Conservation (phyloP, 805 yeast species). For the Ogataea trehaloabstinens region DNA sequence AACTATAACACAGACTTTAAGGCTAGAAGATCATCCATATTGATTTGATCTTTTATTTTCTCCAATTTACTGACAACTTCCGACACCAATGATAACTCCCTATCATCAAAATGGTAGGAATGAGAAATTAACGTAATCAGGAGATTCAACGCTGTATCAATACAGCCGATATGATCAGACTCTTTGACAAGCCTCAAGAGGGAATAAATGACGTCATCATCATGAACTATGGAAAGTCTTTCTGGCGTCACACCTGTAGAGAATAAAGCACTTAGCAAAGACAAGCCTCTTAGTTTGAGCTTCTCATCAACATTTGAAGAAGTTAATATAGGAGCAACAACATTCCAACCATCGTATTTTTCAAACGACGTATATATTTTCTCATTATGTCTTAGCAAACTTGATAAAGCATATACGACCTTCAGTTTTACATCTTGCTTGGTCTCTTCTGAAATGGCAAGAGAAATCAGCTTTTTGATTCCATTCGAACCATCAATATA, state of each 20-base stretch:
- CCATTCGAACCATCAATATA: constrained; percentile 43
- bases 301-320: constrained; percentile 31
- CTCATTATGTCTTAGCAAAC: constrained; percentile 66
- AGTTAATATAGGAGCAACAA: constrained; percentile 34
- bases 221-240: constrained; percentile 38
- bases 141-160: constrained; percentile 57
- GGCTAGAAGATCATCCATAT: constrained; percentile 51
- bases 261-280: constrained; percentile 47
- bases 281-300: constrained; percentile 51
- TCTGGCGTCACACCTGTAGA: constrained; percentile 48
- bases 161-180: constrained; percentile 45
- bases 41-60: constrained; percentile 45
- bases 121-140: constrained; percentile 44
- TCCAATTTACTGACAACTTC: constrained; percentile 39
- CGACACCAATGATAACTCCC: constrained; percentile 39
- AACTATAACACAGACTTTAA: constrained; percentile 42
- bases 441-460: constrained; percentile 31
- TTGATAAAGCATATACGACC: constrained; percentile 75
- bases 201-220: constrained; percentile 33
- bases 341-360: constrained; percentile 59
- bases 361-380: constrained; percentile 56
- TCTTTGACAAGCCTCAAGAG: constrained; percentile 32
- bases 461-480: constrained; percentile 41
- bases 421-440: constrained; percentile 48
- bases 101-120: constrained; percentile 43